phyloP scores from a whole-genome alignment of 306 rosid species.

The Cucurbita argyrosperma region DNA sequence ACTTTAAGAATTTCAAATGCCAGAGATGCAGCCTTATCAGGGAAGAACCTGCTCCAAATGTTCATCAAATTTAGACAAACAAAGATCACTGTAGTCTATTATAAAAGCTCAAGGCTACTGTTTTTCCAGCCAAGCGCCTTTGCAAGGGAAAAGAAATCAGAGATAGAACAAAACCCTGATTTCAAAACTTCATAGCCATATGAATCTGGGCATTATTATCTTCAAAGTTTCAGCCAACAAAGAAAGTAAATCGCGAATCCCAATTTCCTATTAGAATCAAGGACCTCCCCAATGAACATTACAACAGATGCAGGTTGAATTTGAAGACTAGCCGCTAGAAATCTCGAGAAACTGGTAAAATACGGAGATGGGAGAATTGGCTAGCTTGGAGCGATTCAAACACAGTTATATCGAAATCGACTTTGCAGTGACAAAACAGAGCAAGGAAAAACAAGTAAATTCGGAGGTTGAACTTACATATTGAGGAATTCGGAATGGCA shows the following conservation, averaged over 20 bases:
- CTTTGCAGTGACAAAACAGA: neutral
- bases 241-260: neutral
- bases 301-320: neutral
- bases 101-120: neutral
- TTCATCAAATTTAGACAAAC: neutral
- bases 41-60: slow-evolving; percentile 61
- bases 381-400: neutral
- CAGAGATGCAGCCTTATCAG: slow-evolving; percentile 59
- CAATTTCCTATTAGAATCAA: neutral
- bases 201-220: neutral
- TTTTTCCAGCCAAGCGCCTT: neutral
- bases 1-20: slow-evolving; percentile 58
- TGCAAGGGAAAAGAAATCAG: neutral
- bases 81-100: neutral
- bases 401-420: no score
- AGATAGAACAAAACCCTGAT: neutral
- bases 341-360: neutral
- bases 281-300: neutral
- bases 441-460: neutral
- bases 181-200: neutral
- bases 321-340: neutral
- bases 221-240: neutral
- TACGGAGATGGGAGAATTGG: neutral
- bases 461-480: slow-evolving; percentile 34
- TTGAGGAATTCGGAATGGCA: slow-evolving; percentile 81